phyloP scores from a whole-genome alignment of 257 asterid genomes.

The Fraxinus excelsior region DNA sequence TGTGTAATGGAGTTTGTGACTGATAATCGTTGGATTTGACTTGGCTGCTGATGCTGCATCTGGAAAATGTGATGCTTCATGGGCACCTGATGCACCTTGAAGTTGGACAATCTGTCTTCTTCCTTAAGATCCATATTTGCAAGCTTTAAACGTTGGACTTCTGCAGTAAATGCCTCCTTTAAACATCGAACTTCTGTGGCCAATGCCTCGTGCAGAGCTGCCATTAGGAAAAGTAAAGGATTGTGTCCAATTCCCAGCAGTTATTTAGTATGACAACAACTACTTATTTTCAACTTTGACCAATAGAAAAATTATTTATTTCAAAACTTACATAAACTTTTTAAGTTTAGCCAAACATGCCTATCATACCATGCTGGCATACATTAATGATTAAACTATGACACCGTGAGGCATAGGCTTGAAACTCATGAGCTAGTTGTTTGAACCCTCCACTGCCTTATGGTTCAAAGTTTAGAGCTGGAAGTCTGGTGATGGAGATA shows the following conservation, averaged over 20 bases:
- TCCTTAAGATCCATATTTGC: conserved; percentile 52
- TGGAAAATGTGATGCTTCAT: conserved; percentile 56
- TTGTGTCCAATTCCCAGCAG: neutral
- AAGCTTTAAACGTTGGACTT: conserved; percentile 72
- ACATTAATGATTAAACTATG: too few relatives aligned
- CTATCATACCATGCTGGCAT: too few relatives aligned
- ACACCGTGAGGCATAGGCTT: too few relatives aligned
- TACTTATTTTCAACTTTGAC: too few relatives aligned
- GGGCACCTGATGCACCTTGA: conserved; percentile 38
- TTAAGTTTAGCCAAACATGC: too few relatives aligned
- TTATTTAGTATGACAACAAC: too few relatives aligned
- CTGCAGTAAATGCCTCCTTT: conserved; percentile 52
- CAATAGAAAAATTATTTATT: too few relatives aligned
- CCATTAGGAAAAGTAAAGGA: conserved; percentile 16
- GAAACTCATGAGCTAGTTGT: too few relatives aligned
- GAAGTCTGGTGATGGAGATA: too few relatives aligned
- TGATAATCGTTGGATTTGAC: conserved; percentile 42
- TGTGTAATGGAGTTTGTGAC: conserved; percentile 39
- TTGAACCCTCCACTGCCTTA: too few relatives aligned
- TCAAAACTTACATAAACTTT: too few relatives aligned
- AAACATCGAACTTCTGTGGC: conserved; percentile 73
- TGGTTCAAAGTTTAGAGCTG: too few relatives aligned
- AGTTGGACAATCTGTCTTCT: conserved; percentile 45
- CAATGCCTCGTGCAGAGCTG: conserved; percentile 79
- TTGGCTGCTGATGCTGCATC: conserved; percentile 49